Base-by-base conservation (phyloP, 1,139 yeast species). In the Kodamaea fungicola region DNA sequence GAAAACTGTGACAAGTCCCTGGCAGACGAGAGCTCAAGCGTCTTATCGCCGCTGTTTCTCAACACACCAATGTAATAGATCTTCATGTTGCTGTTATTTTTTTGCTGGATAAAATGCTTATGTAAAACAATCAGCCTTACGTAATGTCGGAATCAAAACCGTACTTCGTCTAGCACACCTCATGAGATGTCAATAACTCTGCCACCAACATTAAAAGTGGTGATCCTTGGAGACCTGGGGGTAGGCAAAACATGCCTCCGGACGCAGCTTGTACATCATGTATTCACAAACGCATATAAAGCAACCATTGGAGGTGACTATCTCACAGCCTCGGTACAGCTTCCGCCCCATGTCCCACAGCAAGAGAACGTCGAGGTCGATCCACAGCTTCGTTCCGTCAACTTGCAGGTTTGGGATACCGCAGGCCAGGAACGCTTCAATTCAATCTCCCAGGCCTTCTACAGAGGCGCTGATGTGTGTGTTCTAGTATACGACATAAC, bases 41-140 rank as follows among this genome's bases (percentile, higher is more conserved):
- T 78, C 55, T 83, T 83, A 25, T 70, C 73, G 28, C 76, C 78
- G 28, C 58, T 57, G 47, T 80, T 81, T 53, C 89, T 82, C 48
- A 89, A 70, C 38, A 94, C 76, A 37, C 97, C 97, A 47, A 92
- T 82, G 64, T 89, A 89, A 62, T 81, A 89, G 48, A 92, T 75
- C 76, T 88, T 88, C 98, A 92, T 92, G 22, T 21, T 39, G 32
- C 12, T 28, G 12, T 12, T 31, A 22, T 12, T n/a, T 12, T 16
- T 23, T 23, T 23, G 3, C 6, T 3, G 12, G 3, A 4, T 3
- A 24, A 24, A 24, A 3, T 9, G 10, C n/a, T 10, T 9, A 24
- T 24, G 12, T 10, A 24, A 24, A 24, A 10, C 10, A 24, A 24
- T n/a, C n/a, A 24, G 12, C 27, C n/a, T 9, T 9, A 24, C 27